These are phyloP conservation scores for Porphyridium purpureum DNA, from an alignment of 23 red algal species.

Conservation along the genomic window DNA sequence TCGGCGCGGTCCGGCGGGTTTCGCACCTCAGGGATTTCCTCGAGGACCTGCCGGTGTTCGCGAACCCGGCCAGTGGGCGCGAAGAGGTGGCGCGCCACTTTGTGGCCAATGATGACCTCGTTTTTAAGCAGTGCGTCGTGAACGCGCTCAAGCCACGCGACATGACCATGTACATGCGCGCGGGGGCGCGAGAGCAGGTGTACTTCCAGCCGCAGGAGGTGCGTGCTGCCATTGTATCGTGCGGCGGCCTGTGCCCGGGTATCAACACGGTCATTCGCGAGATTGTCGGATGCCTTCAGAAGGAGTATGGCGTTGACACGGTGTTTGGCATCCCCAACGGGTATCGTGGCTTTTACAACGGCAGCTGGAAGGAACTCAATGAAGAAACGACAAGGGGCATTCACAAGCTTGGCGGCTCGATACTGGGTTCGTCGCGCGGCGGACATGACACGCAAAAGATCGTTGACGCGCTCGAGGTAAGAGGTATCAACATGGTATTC, in stretches of 20 bases:
- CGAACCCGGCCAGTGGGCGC: neutral
- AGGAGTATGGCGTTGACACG: constrained; percentile 51
- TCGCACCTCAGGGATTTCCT: neutral
- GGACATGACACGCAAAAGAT: constrained; percentile 66
- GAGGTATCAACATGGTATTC: constrained; percentile 52
- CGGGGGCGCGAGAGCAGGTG: constrained; percentile 40
- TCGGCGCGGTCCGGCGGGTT: no score
- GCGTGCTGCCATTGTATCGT: constrained; percentile 72
- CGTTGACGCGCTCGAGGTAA: constrained; percentile 56
- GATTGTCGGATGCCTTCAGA: constrained; percentile 19
- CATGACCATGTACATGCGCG: constrained; percentile 25
- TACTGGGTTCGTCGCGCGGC: constrained; percentile 64
- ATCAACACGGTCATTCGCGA: constrained; percentile 88
- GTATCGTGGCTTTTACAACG: constrained; percentile 84
- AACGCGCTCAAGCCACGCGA: constrained; percentile 9
- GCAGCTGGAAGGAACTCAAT: constrained; percentile 30
- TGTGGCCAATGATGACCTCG: neutral
- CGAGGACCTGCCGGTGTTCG: neutral
- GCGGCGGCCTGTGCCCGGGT: constrained; percentile 77
- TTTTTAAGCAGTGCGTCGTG: constrained; percentile 10
- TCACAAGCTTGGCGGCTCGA: constrained; percentile 63
- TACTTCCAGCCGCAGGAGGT: constrained; percentile 39
- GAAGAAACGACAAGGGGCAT: constrained; percentile 37
- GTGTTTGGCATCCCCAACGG: constrained; percentile 71
- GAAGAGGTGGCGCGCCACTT: neutral